phyloP scores from a whole-genome alignment of 208 protist species.

The Trypanosoma scelopori region DNA sequence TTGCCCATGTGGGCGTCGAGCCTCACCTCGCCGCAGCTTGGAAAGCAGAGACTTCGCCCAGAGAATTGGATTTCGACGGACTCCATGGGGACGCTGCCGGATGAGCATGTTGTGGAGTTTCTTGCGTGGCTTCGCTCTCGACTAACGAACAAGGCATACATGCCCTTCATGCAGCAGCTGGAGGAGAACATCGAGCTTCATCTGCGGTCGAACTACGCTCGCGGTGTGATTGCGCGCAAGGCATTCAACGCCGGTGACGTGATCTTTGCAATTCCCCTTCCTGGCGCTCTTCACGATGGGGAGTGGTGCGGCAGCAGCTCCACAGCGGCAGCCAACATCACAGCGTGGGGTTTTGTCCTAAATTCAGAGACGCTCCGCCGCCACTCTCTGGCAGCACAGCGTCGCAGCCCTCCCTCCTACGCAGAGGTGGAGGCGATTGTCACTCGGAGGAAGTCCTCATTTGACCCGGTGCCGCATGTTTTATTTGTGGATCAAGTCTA shows the following conservation, averaged over 20 bases:
- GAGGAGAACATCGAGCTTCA: conserved; percentile 39
- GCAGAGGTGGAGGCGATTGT: conserved; percentile 28
- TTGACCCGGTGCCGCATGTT: conserved; percentile 60
- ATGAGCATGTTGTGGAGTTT: conserved; percentile 27
- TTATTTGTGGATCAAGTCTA: conserved; percentile 72
- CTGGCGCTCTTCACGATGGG: not conserved
- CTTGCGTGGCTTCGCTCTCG: conserved; percentile 24
- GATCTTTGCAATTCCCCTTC: conserved; percentile 53
- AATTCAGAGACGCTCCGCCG: conserved; percentile 47
- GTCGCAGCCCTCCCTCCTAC: conserved; percentile 39
- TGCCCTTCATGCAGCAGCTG: conserved; percentile 26
- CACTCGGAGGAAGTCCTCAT: conserved; percentile 29
- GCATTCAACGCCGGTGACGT: conserved; percentile 42
- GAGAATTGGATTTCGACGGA: conserved; percentile 64
- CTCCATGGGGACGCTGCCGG: conserved; percentile 27
- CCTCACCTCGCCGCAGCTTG: conserved; percentile 57
- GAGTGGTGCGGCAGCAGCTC: too few species aligned
- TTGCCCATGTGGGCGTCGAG: conserved; percentile 76
- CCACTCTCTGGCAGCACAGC: conserved; percentile 30
- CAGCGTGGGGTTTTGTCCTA: conserved; percentile 17
- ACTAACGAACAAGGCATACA: not conserved
- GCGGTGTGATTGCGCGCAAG: conserved; percentile 60
- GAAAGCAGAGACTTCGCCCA: conserved; percentile 42
- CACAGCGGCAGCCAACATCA: not conserved
- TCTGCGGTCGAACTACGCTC: conserved; percentile 34